phyloP scores from a whole-genome alignment of 225 moss, liverwort and hornwort species.

The Physcomitrellopsis africana region DNA sequence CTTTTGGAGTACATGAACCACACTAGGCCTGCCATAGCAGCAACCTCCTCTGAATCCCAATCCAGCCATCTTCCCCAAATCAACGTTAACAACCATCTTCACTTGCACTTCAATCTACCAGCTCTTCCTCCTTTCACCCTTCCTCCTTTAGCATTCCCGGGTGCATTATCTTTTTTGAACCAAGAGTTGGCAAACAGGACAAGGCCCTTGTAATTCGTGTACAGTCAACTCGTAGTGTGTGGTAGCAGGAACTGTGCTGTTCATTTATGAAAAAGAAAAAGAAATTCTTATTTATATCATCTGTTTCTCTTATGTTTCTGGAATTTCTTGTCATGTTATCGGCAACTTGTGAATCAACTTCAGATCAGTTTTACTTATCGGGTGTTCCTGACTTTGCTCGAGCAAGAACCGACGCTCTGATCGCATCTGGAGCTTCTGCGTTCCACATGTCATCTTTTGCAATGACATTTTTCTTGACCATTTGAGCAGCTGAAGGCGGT shows the following conservation, averaged over 20 bases:
- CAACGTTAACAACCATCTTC: conserved; percentile 44
- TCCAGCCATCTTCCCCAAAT: conserved; percentile 29
- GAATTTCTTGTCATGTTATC: too few species aligned
- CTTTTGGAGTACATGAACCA: conserved; percentile 82
- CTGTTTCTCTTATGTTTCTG: too few species aligned
- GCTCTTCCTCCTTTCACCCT: conserved; percentile 88
- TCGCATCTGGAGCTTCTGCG: background rate
- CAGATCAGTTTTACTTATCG: too few species aligned
- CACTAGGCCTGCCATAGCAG: conserved; percentile 65
- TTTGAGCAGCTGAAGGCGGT: background rate
- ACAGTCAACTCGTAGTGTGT: conserved; percentile 24
- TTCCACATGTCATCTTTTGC: conserved; percentile 1
- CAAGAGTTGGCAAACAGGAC: conserved; percentile 29
- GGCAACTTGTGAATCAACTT: too few species aligned
- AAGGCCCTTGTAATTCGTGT: conserved; percentile 47
- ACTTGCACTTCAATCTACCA: conserved; percentile 57
- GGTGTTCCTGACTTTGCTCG: conserved; percentile 21
- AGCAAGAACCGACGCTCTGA: background rate
- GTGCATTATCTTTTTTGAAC: conserved; percentile 51
- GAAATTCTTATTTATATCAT: too few species aligned
- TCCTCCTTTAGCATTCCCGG: conserved; percentile 51
- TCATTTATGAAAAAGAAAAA: too few species aligned
- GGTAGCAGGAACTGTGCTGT: too few species aligned
- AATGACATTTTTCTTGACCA: conserved; percentile 31
- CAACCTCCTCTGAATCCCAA: conserved; percentile 34